phyloP scores from a whole-genome alignment of 495 filamentous ascomycete species.

The Aspergillus hancockii region DNA sequence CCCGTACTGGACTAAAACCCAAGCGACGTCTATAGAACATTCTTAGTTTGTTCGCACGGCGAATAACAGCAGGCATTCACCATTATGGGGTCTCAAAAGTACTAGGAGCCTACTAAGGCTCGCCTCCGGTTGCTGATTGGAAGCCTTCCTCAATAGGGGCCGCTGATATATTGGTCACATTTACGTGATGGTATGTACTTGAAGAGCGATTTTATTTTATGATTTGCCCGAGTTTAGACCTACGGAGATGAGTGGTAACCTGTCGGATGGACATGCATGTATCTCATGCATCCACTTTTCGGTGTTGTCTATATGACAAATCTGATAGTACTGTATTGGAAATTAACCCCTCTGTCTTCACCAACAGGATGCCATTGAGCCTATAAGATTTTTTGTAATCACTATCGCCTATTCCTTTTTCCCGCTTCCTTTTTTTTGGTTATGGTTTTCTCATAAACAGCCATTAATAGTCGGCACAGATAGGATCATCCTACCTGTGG shows the following conservation, averaged over 20 bases:
- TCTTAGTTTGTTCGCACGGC: conserved; percentile 19
- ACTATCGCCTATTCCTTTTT: background rate
- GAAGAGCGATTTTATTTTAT: conserved; percentile 5
- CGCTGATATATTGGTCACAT: conserved; percentile 1
- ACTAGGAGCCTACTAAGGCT: conserved; percentile 7
- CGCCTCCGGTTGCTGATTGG: background rate
- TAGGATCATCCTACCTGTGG: background rate
- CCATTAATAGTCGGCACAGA: background rate
- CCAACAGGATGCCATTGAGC: background rate
- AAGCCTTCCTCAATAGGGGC: background rate
- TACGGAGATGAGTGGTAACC: conserved; percentile 1
- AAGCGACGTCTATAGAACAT: conserved; percentile 21
- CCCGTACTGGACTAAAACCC: conserved; percentile 14
- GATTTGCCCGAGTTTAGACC: conserved; percentile 1
- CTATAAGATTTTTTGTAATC: background rate
- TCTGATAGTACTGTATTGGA: background rate
- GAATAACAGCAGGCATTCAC: background rate
- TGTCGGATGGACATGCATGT: background rate
- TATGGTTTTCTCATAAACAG: background rate
- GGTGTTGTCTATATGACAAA: conserved; percentile 3
- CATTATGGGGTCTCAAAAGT: conserved; percentile 13
- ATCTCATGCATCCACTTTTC: conserved; percentile 2
- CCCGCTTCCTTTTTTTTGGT: background rate
- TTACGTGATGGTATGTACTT: background rate
- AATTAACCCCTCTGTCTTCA: background rate